Percentiles rank a stretch among this genome's conserved stretches.
These are phyloP conservation scores for Phenoliferia sp. DNA, from an alignment of 1,284 basidiomycete species.

Conservation along the genomic window DNA sequence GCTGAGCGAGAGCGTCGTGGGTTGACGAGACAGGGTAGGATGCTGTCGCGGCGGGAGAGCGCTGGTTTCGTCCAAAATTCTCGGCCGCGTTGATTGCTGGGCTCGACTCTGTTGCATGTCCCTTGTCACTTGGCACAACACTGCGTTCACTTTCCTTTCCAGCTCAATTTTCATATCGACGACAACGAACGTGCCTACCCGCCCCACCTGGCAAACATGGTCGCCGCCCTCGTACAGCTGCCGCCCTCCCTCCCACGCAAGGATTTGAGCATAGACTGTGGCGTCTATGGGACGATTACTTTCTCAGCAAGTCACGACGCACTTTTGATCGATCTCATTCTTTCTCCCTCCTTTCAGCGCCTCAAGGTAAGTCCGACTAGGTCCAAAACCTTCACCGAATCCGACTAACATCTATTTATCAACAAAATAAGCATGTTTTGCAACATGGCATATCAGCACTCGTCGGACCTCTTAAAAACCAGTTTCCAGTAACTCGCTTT, in stretches of 20 bases:
- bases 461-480: background rate
- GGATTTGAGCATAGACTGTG: background rate
- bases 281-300: background rate
- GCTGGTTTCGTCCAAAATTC: no score
- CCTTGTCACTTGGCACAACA: no score
- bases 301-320: background rate
- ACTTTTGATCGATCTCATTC: slow-evolving; percentile 1
- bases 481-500: background rate
- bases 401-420: background rate
- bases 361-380: background rate
- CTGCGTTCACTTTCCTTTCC: no score
- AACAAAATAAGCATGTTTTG: background rate
- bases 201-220: background rate
- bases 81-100: no score
- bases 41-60: background rate
- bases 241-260: background rate
- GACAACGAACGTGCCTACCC: background rate
- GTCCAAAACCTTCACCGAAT: background rate
- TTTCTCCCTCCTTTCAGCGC: background rate
- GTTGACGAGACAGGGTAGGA: no score
- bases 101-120: no score
- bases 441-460: slow-evolving; percentile 5
- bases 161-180: no score
- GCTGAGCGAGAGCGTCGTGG: background rate
- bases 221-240: background rate